phyloP scores from a whole-genome alignment of 2,329 filamentous ascomycete genomes.

The Penicillium hesseltinei region DNA sequence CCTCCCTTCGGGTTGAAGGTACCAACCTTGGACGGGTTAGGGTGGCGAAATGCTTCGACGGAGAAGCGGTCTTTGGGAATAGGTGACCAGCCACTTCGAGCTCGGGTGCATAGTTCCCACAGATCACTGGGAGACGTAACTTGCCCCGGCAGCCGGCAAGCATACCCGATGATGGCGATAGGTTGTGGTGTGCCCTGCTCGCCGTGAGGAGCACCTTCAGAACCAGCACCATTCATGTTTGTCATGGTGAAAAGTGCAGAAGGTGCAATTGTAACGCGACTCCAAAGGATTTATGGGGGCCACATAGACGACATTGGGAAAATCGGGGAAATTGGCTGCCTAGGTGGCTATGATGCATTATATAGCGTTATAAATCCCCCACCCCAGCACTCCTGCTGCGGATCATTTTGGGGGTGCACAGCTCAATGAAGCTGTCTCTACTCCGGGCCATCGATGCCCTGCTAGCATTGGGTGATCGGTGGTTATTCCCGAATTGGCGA shows the following conservation, averaged over 20 bases:
- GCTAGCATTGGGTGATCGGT: constrained; percentile 9
- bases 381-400: background rate
- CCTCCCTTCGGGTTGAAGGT: constrained; percentile 24
- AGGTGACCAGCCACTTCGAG: constrained; percentile 22
- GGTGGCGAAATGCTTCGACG: constrained; percentile 22
- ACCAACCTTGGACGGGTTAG: constrained; percentile 23
- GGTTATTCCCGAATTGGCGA: constrained; percentile 6
- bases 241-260: background rate
- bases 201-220: constrained; percentile 5
- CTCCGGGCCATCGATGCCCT: background rate
- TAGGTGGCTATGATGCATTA: background rate
- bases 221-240: constrained; percentile 13
- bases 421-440: constrained; percentile 1
- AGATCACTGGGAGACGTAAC: constrained; percentile 23
- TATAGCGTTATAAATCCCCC: constrained; percentile 4
- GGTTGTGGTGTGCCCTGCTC: constrained; percentile 10
- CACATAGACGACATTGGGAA: background rate
- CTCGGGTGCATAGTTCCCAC: constrained; percentile 26
- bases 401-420: background rate
- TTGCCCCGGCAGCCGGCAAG: constrained; percentile 27
- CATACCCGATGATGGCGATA: constrained; percentile 28
- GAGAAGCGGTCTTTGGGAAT: constrained; percentile 25
- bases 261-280: background rate
- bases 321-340: background rate
- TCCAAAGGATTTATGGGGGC: background rate